These are phyloP conservation scores for Rhodomyrtus psidioides DNA, from an alignment of 441 rosid species.

Conservation along the genomic window DNA sequence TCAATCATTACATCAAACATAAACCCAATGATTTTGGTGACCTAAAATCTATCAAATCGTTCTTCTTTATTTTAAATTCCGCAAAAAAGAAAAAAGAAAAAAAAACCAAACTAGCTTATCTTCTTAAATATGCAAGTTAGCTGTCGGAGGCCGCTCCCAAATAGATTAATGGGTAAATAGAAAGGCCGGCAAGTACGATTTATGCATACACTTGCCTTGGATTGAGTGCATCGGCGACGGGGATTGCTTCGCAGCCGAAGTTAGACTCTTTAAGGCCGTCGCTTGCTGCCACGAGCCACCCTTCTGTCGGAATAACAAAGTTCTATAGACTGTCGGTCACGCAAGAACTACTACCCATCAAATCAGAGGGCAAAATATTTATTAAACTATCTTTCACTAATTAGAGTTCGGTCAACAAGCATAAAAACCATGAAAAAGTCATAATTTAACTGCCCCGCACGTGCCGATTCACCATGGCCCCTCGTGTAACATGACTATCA, in stretches of 20 bases:
- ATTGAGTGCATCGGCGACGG: constrained; percentile 23
- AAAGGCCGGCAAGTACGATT: not conserved
- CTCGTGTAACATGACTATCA: not conserved
- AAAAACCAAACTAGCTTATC: not conserved
- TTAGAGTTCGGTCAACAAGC: not conserved
- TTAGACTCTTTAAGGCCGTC: constrained; percentile 26
- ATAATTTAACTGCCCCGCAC: not conserved
- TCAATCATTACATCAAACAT: not conserved
- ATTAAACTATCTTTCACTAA: not conserved
- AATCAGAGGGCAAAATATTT: not conserved
- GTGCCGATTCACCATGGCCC: not conserved
- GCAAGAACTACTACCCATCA: not conserved
- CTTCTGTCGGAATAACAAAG: not conserved
- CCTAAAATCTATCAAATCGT: not conserved
- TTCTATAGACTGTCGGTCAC: not conserved
- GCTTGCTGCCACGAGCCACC: constrained; percentile 35
- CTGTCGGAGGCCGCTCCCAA: not conserved
- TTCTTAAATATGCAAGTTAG: not conserved
- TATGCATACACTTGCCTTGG: not conserved
- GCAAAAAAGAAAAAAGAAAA: too few species aligned
- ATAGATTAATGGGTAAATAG: not conserved
- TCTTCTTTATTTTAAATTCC: not conserved
- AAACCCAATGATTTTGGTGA: not conserved
- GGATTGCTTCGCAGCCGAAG: constrained; percentile 13
- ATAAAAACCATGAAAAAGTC: not conserved